Percentiles rank a stretch among this genome's conserved stretches.
phyloP scores from a whole-genome alignment of 768 basidiomycete genomes.

The Leccinellum albellum region DNA sequence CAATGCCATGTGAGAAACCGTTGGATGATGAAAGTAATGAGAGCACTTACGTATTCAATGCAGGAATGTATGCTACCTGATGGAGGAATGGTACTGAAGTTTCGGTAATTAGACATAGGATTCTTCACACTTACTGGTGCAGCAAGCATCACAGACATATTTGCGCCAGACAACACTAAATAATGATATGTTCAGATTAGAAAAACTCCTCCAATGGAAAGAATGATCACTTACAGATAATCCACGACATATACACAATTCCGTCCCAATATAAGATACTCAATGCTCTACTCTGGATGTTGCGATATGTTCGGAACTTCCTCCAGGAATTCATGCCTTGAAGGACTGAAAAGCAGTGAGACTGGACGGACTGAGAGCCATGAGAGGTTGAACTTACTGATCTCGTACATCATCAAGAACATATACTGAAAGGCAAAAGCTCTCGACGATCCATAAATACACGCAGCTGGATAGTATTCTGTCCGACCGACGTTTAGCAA shows the following conservation, averaged over 20 bases:
- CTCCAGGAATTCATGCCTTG: constrained; percentile 25
- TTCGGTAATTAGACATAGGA: not conserved
- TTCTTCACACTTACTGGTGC: constrained; percentile 17
- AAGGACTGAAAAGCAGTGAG: constrained; percentile 17
- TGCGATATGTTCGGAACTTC: constrained; percentile 22
- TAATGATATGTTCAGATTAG: not conserved
- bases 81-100: not conserved
- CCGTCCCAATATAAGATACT: constrained; percentile 26
- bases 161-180: constrained; percentile 14
- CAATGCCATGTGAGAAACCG: not conserved
- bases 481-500: not conserved
- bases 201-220: not conserved
- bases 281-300: constrained; percentile 10
- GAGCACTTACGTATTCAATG: constrained; percentile 21
- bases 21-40: not conserved
- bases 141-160: constrained; percentile 13
- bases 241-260: constrained; percentile 26
- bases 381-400: constrained; percentile 12
- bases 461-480: constrained; percentile 21
- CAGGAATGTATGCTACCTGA: constrained; percentile 15
- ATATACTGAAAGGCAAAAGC: constrained; percentile 9
- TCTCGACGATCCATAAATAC: constrained; percentile 19
- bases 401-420: constrained; percentile 21
- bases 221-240: constrained; percentile 12
- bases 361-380: not conserved